Percentiles rank a stretch among this genome's conserved stretches.
phyloP scores from a whole-genome alignment of 2,329 filamentous ascomycete species.

The Venturia carpophila region DNA sequence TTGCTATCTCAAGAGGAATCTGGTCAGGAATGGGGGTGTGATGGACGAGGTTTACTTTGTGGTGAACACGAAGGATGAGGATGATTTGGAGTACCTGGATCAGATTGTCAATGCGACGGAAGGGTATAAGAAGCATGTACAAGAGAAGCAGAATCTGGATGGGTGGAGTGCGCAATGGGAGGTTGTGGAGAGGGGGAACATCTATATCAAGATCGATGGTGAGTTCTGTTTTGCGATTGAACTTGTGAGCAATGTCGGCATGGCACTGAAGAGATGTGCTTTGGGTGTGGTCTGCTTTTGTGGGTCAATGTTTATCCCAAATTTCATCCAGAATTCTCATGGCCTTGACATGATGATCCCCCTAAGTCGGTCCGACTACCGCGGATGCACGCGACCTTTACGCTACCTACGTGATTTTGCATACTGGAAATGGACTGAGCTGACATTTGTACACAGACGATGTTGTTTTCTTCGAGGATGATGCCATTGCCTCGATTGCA shows the following conservation, averaged over 20 bases:
- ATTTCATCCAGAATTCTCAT: not conserved
- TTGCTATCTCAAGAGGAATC: constrained; percentile 19
- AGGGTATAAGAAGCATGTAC: constrained; percentile 13
- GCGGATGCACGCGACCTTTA: not conserved
- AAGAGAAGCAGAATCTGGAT: not conserved
- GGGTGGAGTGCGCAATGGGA: constrained; percentile 14
- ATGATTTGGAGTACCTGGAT: constrained; percentile 14
- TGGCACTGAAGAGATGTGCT: not conserved
- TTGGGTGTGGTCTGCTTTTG: not conserved
- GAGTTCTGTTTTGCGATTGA: not conserved
- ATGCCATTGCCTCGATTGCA: constrained; percentile 15
- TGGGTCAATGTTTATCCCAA: not conserved
- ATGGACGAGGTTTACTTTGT: constrained; percentile 17
- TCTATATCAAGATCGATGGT: constrained; percentile 20
- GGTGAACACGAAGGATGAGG: constrained; percentile 16
- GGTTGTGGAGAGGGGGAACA: constrained; percentile 6
- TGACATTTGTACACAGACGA: constrained; percentile 3
- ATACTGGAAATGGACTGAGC: not conserved
- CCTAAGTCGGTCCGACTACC: not conserved
- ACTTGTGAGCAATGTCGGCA: not conserved
- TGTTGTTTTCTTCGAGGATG: constrained; percentile 17
- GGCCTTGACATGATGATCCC: not conserved
- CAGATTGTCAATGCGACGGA: constrained; percentile 7
- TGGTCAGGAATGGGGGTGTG: constrained; percentile 16
- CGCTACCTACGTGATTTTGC: not conserved